These are phyloP conservation scores for Plasmodium blacklocki DNA, from an alignment of 169 alveolate genomes.

Conservation along the genomic window DNA sequence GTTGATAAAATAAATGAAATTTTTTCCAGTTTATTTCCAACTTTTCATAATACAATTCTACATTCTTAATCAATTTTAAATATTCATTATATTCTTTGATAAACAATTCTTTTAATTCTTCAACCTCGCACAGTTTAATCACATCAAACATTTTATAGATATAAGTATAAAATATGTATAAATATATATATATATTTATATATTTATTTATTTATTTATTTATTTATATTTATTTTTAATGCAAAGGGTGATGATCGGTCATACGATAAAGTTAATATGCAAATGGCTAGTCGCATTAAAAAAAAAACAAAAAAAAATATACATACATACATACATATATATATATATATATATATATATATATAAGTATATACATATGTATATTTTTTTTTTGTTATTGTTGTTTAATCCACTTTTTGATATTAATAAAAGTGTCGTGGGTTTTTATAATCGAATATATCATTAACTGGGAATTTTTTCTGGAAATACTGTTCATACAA, in stretches of 20 bases:
- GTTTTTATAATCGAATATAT: conserved; percentile 42
- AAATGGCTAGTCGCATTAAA: too few species aligned
- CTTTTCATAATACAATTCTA: conserved; percentile 36
- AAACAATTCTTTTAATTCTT: conserved; percentile 38
- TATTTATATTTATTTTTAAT: too few species aligned
- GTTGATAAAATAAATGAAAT: conserved; percentile 67
- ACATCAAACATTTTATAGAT: conserved; percentile 23
- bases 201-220: background rate
- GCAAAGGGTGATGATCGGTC: too few species aligned
- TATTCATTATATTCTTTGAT: conserved; percentile 65
- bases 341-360: background rate
- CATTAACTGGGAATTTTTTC: conserved; percentile 46
- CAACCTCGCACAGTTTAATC: conserved; percentile 17
- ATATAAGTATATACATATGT: background rate
- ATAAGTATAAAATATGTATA: background rate
- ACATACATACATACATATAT: background rate
- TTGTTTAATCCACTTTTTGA: background rate
- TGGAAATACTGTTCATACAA: conserved; percentile 58
- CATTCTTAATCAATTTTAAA: conserved; percentile 22
- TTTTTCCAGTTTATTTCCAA: conserved; percentile 52
- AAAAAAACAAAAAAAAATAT: background rate
- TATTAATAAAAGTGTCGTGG: conserved; percentile 41
- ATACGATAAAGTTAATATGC: too few species aligned
- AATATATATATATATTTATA: background rate
- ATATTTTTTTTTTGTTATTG: background rate